These are phyloP conservation scores for Pestalotiopsis sp. DNA, from an alignment of 2,329 filamentous ascomycete species.

Conservation along the genomic window DNA sequence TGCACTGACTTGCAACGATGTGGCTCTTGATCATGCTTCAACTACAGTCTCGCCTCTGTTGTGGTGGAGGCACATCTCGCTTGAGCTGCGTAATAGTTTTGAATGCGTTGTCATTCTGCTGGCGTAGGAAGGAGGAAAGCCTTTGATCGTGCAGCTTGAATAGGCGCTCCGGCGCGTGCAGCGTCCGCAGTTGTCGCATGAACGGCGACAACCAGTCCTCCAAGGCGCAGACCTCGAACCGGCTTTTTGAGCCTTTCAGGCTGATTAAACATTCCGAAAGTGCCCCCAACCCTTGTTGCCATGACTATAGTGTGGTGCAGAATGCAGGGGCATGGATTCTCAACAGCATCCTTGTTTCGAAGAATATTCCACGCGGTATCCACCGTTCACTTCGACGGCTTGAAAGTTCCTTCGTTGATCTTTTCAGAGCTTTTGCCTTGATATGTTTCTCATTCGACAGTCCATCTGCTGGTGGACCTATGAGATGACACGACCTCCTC, in stretches of 20 bases:
- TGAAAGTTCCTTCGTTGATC: not conserved
- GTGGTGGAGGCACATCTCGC: not conserved
- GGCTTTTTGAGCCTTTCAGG: not conserved
- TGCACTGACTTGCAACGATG: not conserved
- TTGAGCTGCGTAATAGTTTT: not conserved
- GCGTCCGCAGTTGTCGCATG: not conserved
- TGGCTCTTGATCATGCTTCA: not conserved
- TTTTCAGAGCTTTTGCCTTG: not conserved
- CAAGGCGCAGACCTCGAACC: not conserved
- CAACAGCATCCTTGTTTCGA: not conserved
- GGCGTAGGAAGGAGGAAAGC: not conserved
- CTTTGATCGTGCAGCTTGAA: not conserved
- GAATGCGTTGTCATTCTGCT: not conserved
- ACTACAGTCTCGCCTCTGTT: not conserved
- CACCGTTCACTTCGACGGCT: not conserved
- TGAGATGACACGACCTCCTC: too few species aligned
- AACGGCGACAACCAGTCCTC: not conserved
- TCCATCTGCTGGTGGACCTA: not conserved
- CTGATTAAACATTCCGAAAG: not conserved
- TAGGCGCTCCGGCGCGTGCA: not conserved
- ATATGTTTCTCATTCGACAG: not conserved
- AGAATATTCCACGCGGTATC: not conserved
- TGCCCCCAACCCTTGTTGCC: not conserved
- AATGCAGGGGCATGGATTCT: not conserved
- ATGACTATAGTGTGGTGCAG: not conserved